Percentiles rank a stretch among this genome's conserved stretches.
Evolutionary conservation across 2,329 filamentous ascomycete genomes (phyloP).

Genomic region (Aspergillus floridensis): DNA sequence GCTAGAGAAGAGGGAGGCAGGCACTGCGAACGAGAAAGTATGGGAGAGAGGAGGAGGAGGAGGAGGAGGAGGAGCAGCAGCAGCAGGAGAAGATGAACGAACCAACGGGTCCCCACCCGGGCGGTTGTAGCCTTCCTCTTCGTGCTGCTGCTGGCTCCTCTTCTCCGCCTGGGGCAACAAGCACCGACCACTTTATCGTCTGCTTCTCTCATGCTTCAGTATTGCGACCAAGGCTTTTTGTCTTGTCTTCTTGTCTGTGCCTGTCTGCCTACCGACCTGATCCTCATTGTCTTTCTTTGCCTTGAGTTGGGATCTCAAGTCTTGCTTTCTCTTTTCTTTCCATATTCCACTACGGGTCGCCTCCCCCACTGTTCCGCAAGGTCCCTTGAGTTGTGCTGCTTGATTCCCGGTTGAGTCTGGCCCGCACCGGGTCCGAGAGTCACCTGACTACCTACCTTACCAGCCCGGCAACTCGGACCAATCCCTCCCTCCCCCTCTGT

Average conservation of each 20-base stretch:
- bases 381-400: neutral
- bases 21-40: neutral
- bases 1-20: no score
- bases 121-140: neutral
- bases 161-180: neutral
- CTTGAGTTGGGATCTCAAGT: no score
- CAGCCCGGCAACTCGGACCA: neutral
- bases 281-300: neutral
- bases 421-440: neutral
- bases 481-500: no score
- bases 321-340: no score
- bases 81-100: neutral
- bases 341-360: no score
- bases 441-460: neutral
- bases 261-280: neutral
- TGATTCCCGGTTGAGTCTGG: neutral
- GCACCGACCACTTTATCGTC: neutral
- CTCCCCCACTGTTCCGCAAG: neutral
- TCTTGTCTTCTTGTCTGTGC: neutral
- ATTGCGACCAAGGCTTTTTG: neutral
- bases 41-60: neutral
- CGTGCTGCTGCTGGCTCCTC: neutral
- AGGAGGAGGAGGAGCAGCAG: no score
- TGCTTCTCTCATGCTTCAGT: neutral
- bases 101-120: neutral